Evolutionary conservation across 1,284 basidiomycete species (phyloP).

Genomic region (Papiliotrema nemorosa): DNA sequence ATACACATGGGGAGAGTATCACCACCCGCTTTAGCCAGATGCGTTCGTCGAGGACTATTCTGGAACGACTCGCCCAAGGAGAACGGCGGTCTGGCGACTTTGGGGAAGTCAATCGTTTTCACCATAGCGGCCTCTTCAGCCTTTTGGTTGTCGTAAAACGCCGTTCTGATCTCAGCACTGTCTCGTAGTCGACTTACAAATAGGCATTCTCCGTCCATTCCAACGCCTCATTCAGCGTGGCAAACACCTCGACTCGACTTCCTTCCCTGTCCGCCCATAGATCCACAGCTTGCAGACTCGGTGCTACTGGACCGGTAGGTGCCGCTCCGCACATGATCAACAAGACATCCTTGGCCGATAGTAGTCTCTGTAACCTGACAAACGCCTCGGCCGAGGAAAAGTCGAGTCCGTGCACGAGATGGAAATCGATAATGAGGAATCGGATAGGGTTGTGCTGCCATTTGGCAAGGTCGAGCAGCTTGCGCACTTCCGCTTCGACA

Average conservation of each 20-base stretch:
- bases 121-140: constrained; percentile 1
- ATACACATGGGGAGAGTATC: constrained; percentile 40
- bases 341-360: constrained; percentile 70
- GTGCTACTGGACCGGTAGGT: constrained; percentile 61
- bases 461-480: constrained; percentile 66
- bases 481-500: constrained; percentile 68
- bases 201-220: constrained; percentile 94
- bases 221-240: constrained; percentile 81
- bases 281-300: constrained; percentile 68
- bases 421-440: constrained; percentile 82
- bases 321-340: constrained; percentile 85
- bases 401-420: constrained; percentile 84
- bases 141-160: constrained; percentile 46
- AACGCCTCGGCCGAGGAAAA: constrained; percentile 95
- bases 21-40: constrained; percentile 73
- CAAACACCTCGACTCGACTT: constrained; percentile 73
- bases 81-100: constrained; percentile 44
- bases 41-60: constrained; percentile 69
- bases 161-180: constrained; percentile 30
- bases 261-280: constrained; percentile 65
- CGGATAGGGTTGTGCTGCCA: constrained; percentile 80
- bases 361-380: constrained; percentile 79
- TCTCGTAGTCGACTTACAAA: constrained; percentile 52
- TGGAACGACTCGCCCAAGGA: constrained; percentile 58
- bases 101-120: constrained; percentile 38